A percentile compares a stretch with the other conserved stretches of the same genome.
phyloP scores from a whole-genome alignment of 140 eudicot genomes.

The Bidens hawaiensis region DNA sequence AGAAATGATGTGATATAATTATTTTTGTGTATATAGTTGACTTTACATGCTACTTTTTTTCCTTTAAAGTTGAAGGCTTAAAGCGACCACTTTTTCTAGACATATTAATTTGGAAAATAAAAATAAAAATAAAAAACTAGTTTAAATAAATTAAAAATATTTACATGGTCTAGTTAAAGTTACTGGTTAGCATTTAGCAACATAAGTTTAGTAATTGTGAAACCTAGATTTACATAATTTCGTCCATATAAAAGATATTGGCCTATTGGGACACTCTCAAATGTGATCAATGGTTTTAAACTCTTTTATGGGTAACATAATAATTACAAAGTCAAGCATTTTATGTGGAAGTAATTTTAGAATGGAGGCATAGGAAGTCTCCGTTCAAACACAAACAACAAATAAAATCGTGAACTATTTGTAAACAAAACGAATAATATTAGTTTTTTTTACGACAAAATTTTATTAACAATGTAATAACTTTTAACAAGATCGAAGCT shows the following conservation, averaged over 20 bases:
- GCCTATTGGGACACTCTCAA: neutral
- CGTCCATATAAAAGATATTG: neutral
- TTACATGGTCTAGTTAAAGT: neutral
- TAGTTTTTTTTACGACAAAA: no score
- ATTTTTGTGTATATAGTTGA: slow-evolving; percentile 16
- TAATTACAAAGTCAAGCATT: neutral
- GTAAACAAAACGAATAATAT: neutral
- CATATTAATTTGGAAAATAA: neutral
- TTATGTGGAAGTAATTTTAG: no score
- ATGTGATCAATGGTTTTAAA: neutral
- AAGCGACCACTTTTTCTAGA: slow-evolving; percentile 4
- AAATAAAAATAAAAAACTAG: neutral
- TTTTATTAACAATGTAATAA: no score
- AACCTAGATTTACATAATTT: neutral
- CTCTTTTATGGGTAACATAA: neutral
- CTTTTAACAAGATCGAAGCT: no score
- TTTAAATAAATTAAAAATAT: neutral
- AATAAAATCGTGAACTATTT: neutral
- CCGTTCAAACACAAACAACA: neutral
- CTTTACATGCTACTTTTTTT: slow-evolving; percentile 9
- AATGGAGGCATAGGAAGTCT: neutral
- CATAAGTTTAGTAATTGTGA: neutral
- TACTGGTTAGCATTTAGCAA: neutral
- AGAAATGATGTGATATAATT: slow-evolving; percentile 29
- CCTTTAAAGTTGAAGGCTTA: neutral